Percentiles rank a stretch among this genome's conserved stretches.
Conservation (phyloP, 106 monocot genomes). For the Dendrobium catenatum region DNA sequence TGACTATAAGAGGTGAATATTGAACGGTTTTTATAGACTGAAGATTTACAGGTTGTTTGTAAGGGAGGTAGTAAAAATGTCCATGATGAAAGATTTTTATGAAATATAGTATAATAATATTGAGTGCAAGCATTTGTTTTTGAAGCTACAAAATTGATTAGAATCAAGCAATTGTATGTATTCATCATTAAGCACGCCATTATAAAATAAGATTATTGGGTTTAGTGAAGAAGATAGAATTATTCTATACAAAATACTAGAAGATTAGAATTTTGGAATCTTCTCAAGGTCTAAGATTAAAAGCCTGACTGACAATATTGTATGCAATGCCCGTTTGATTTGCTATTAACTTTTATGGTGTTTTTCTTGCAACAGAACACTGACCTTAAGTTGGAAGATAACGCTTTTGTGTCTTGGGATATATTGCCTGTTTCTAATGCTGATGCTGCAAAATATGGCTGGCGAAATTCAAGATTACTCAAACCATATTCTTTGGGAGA, state of each 20-base stretch:
- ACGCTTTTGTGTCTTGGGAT: slow-evolving; percentile 41
- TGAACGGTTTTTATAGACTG: not conserved
- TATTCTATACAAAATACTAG: not conserved
- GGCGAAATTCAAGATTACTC: slow-evolving; percentile 52
- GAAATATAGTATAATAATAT: not conserved
- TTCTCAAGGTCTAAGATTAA: not conserved
- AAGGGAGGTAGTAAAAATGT: not conserved
- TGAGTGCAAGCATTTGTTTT: not conserved
- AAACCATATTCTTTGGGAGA: slow-evolving; percentile 56
- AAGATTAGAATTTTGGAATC: not conserved
- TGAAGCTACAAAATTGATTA: not conserved
- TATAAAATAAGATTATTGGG: not conserved
- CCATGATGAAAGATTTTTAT: not conserved
- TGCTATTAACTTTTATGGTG: not conserved
- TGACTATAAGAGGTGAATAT: not conserved
- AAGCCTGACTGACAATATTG: not conserved
- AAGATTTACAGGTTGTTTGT: not conserved
- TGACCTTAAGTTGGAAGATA: slow-evolving; percentile 49
- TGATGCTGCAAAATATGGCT: slow-evolving; percentile 23
- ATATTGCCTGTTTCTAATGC: slow-evolving; percentile 29
- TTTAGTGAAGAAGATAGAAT: not conserved
- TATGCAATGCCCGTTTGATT: not conserved
- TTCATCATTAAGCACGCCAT: not conserved
- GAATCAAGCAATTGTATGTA: not conserved
- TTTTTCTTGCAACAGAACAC: slow-evolving; percentile 39